Base-by-base conservation (phyloP, 257 asterid species). In the Solanum commersonii region DNA sequence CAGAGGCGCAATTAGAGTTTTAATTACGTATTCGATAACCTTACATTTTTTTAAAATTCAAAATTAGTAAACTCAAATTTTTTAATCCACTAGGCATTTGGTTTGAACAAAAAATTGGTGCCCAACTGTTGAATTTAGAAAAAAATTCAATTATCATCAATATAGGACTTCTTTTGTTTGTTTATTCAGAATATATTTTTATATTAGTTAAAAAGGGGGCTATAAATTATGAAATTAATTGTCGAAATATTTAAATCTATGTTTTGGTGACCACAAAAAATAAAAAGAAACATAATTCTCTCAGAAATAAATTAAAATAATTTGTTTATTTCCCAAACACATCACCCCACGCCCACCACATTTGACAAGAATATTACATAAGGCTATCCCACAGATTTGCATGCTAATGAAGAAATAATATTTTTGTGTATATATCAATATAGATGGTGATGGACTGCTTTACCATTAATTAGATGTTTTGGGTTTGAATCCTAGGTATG, bases 401-500 rank as follows among this genome's bases (percentile, higher is more conserved):
- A 86, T 34, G 82, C 87, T 65, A 23, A 68, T 10, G 60, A 38
- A 42, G 77, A 42, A 46, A 77, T 46, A 87, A 60, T 76, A 59
- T 72, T 22, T 40, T 82, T 52, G 1, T 1, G 10, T 52, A 52
- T 16, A 52, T 52, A 52, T 16, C 63, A 52, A 52, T 52, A 52
- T 52, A 6, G 10, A 52, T 52, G 1, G 22, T 15, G 8, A 9
- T 49, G 65, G 3, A 56, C 10, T 18, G n/a, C 10, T 56, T 56
- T 11, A 56, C 4, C 4, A 1, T 56, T 56, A 56, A 56, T 20
- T 7, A 20, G 0, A 56, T 1, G 0, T 56, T 7, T 56, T 3
- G n/a, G 1, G 1, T 20, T 18, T 20, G n/a, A 0, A 56, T 18
- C 0, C 1, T 56, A 1, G 0, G 1, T 20, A 56, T 56, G n/a